A percentile compares a stretch with the other conserved stretches of the same genome.
Conservation (phyloP, 768 basidiomycete genomes). For the Sistotremastrum suecicum region DNA sequence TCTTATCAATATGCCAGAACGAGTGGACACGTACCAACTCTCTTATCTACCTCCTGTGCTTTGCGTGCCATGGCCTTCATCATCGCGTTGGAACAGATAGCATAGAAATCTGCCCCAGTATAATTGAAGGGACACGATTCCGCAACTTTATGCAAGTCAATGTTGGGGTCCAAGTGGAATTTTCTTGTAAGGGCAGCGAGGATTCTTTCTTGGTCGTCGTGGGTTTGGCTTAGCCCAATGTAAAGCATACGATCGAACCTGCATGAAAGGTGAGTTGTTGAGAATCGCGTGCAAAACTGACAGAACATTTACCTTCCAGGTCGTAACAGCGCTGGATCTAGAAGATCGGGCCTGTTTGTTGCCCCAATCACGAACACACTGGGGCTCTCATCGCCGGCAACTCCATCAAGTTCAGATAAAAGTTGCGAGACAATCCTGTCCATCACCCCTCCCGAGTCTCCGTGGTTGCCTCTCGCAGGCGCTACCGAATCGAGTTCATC, state of each 20-base stretch:
- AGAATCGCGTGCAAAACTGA: neutral
- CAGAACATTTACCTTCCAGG: constrained; percentile 55
- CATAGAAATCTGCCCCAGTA: constrained; percentile 97
- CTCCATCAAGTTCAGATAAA: constrained; percentile 87
- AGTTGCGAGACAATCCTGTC: constrained; percentile 94
- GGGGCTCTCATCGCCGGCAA: constrained; percentile 44
- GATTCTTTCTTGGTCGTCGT: constrained; percentile 76
- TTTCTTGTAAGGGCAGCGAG: constrained; percentile 84
- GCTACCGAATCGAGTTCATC: constrained; percentile 93
- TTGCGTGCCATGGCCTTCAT: constrained; percentile 87
- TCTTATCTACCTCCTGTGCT: constrained; percentile 62
- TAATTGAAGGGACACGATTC: constrained; percentile 79
- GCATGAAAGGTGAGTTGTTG: constrained; percentile 2
- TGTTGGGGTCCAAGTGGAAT: constrained; percentile 61
- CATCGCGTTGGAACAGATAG: constrained; percentile 92
- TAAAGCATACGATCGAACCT: constrained; percentile 98
- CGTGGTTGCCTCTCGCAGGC: constrained; percentile 87
- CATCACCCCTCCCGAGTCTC: constrained; percentile 96
- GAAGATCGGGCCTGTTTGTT: constrained; percentile 84
- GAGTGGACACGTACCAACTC: constrained; percentile 40
- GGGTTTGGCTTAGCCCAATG: constrained; percentile 79
- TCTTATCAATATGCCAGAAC: constrained; percentile 1
- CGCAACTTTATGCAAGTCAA: constrained; percentile 52
- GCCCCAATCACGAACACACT: constrained; percentile 93
- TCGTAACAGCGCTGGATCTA: constrained; percentile 79